Percentiles rank a stretch among this genome's conserved stretches.
phyloP scores from a whole-genome alignment of 495 filamentous ascomycete genomes.

The Chaetomium cochliodes region DNA sequence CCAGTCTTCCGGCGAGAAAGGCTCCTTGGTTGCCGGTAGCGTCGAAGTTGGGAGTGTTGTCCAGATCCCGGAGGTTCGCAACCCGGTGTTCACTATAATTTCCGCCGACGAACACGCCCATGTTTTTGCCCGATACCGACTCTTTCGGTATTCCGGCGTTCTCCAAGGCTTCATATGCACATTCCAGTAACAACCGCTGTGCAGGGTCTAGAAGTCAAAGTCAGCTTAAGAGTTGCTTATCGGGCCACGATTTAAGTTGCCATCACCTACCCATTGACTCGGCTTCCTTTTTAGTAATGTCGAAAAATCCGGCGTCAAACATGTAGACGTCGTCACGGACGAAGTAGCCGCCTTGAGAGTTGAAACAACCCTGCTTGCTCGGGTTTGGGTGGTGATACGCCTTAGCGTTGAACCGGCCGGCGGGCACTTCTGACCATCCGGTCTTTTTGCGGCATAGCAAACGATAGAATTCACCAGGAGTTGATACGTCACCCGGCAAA shows the following conservation, averaged over 20 bases:
- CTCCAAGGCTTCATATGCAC: constrained; percentile 51
- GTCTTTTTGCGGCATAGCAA: constrained; percentile 42
- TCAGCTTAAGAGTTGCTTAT: too few relatives aligned
- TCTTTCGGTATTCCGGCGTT: constrained; percentile 50
- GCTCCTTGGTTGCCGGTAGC: constrained; percentile 45
- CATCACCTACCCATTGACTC: too few relatives aligned
- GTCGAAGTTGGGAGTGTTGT: constrained; percentile 42
- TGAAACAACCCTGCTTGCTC: constrained; percentile 43
- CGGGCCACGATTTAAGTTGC: too few relatives aligned
- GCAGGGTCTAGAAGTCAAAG: too few relatives aligned
- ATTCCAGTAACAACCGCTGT: constrained; percentile 56
- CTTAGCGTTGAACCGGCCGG: constrained; percentile 64
- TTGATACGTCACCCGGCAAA: constrained; percentile 47
- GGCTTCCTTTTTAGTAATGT: constrained; percentile 50
- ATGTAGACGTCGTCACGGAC: constrained; percentile 48
- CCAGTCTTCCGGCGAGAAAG: constrained; percentile 57
- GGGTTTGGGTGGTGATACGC: constrained; percentile 65
- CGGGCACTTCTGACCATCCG: constrained; percentile 53
- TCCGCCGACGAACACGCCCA: constrained; percentile 48
- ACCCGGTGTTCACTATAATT: constrained; percentile 42
- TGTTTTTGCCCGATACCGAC: constrained; percentile 44
- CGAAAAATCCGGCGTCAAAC: constrained; percentile 56
- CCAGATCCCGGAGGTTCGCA: constrained; percentile 42
- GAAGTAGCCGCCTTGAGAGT: constrained; percentile 54
- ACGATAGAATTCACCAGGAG: constrained; percentile 46